A percentile compares a stretch with the other conserved stretches of the same genome.
Evolutionary conservation across 352 stramenopile genomes (phyloP).

Genomic region (Phytophthora tentaculata): DNA sequence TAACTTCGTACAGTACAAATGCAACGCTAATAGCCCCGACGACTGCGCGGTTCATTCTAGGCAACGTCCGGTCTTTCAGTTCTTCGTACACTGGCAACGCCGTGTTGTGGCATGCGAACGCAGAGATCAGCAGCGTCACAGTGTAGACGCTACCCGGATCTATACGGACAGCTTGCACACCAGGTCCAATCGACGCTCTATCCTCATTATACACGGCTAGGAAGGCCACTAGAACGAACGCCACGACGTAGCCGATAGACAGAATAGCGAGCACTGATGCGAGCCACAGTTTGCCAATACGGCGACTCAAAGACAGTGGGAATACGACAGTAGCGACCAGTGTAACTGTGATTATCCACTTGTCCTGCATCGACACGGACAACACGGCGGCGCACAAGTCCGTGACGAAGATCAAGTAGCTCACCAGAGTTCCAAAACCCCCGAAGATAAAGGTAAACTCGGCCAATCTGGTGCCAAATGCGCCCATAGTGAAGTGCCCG

Average conservation of each 20-base stretch:
- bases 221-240: conserved; percentile 63
- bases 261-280: conserved; percentile 69
- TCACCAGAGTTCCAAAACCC: conserved; percentile 82
- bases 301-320: conserved; percentile 64
- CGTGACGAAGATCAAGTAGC: conserved; percentile 85
- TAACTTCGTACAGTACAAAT: conserved; percentile 75
- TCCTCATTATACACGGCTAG: conserved; percentile 31
- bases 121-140: conserved; percentile 74
- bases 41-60: conserved; percentile 72
- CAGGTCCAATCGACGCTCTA: conserved; percentile 1
- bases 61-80: conserved; percentile 55
- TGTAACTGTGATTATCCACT: conserved; percentile 63
- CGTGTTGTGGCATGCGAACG: conserved; percentile 83
- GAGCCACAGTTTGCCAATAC: conserved; percentile 66
- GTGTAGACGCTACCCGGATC: conserved; percentile 75
- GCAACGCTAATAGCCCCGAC: conserved; percentile 63
- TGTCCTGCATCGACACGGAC: conserved; percentile 39
- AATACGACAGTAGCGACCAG: conserved; percentile 49
- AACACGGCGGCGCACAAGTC: conserved; percentile 66
- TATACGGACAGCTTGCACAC: conserved; percentile 55
- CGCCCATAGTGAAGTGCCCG: conserved; percentile 76
- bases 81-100: conserved; percentile 82
- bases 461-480: conserved; percentile 58
- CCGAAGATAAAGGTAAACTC: conserved; percentile 89
- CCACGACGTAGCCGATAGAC: conserved; percentile 73